Conservation (phyloP, 1,139 yeast species). For the Protomyces inouyei region DNA sequence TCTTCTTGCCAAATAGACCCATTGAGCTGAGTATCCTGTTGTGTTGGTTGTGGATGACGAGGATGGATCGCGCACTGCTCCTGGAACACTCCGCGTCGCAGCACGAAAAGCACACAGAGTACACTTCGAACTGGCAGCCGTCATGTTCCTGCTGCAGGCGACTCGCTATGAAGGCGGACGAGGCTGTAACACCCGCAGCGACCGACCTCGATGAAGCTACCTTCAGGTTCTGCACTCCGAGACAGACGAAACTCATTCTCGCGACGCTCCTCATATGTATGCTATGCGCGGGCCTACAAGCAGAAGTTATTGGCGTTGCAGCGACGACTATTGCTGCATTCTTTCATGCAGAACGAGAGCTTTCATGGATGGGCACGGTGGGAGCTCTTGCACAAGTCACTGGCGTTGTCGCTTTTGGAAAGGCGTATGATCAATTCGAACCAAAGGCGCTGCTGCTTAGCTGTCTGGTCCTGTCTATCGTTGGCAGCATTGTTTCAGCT, state of each 20-base stretch:
- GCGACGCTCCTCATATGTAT: constrained; percentile 1
- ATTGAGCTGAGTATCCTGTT: not conserved
- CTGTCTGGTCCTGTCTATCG: not conserved
- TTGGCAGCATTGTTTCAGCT: constrained; percentile 5
- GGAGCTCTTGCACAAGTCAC: not conserved
- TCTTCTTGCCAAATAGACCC: constrained; percentile 21
- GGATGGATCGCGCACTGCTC: not conserved
- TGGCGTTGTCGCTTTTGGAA: not conserved
- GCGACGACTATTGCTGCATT: constrained; percentile 3
- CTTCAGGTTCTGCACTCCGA: not conserved
- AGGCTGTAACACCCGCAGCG: not conserved
- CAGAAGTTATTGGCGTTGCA: constrained; percentile 9
- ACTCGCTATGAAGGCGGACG: no score
- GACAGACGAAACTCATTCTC: not conserved
- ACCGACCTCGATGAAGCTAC: not conserved
- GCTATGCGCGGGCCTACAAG: constrained; percentile 12
- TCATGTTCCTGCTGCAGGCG: no score
- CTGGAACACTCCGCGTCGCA: no score
- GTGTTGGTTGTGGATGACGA: not conserved
- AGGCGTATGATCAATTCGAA: not conserved
- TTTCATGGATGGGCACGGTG: constrained; percentile 6
- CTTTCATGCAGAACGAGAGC: constrained; percentile 1
- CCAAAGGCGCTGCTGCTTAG: constrained; percentile 3
- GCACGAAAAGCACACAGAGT: no score
- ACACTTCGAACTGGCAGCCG: no score